Conservation (phyloP, 2,329 filamentous ascomycete species). For the Trichoderma hamatum region DNA sequence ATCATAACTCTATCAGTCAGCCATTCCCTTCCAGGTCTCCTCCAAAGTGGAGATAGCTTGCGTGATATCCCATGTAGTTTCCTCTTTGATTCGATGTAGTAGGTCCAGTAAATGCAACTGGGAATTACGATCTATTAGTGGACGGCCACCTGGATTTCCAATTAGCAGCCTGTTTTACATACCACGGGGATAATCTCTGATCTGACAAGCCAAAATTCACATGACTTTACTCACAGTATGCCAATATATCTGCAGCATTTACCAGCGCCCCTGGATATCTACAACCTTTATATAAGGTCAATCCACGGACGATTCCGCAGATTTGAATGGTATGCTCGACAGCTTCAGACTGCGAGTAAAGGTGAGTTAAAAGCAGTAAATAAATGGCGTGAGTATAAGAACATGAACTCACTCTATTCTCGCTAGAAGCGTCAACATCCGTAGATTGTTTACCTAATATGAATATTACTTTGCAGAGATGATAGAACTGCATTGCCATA, state of each 20-base stretch:
- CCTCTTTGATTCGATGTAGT: constrained; percentile 7
- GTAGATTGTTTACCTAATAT: background rate
- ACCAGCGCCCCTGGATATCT: constrained; percentile 18
- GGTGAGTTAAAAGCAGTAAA: background rate
- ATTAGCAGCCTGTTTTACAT: background rate
- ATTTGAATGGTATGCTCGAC: background rate
- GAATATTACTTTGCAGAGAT: constrained; percentile 18
- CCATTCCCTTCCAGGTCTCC: background rate
- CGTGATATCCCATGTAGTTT: constrained; percentile 19
- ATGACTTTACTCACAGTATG: constrained; percentile 7
- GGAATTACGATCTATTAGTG: background rate
- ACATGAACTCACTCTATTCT: background rate
- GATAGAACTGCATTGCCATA: constrained; percentile 25
- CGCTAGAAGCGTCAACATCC: background rate
- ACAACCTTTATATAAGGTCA: background rate
- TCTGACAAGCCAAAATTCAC: background rate
- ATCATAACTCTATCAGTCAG: background rate
- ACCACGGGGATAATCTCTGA: background rate
- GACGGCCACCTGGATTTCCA: background rate
- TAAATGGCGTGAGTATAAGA: no score
- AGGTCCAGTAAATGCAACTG: background rate
- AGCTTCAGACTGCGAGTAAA: background rate
- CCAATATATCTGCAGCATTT: constrained; percentile 13
- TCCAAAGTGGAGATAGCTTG: background rate
- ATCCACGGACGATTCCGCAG: constrained; percentile 11